Conservation (phyloP, 1,284 basidiomycete genomes). For the Wolfiporia cocos region DNA sequence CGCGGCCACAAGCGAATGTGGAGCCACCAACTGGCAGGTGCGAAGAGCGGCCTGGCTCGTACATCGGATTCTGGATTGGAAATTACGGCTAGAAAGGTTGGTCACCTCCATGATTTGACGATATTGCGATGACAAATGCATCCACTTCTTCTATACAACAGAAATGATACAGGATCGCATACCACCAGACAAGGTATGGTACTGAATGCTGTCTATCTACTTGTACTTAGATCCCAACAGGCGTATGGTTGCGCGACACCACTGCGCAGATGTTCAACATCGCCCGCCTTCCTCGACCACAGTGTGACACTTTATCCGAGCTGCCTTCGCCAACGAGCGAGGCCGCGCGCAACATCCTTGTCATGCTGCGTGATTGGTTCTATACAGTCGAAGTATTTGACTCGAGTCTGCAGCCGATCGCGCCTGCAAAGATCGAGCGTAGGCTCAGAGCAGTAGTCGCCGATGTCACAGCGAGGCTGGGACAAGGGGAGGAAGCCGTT, state of each 20-base stretch:
- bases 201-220: too few relatives aligned
- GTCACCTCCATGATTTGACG: constrained; percentile 15
- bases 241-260: constrained; percentile 58
- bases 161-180: too few relatives aligned
- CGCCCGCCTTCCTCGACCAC: constrained; percentile 62
- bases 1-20: constrained; percentile 30
- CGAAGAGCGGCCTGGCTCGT: constrained; percentile 83
- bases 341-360: constrained; percentile 57
- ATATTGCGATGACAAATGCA: too few relatives aligned
- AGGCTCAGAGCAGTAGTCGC: constrained; percentile 60
- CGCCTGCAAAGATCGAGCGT: constrained; percentile 56
- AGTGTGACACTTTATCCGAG: constrained; percentile 60
- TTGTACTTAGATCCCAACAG: too few relatives aligned
- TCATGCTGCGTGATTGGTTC: constrained; percentile 78
- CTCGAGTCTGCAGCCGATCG: constrained; percentile 26
- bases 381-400: constrained; percentile 75
- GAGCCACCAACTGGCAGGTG: constrained; percentile 80
- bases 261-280: constrained; percentile 70
- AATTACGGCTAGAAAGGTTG: constrained; percentile 59
- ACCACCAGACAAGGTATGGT: constrained; percentile 2
- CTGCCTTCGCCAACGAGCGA: constrained; percentile 34
- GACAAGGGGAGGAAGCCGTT: constrained; percentile 47
- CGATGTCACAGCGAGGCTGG: constrained; percentile 58
- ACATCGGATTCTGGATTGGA: constrained; percentile 76
- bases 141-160: too few relatives aligned